Evolutionary conservation across 306 rosid genomes (phyloP).

Genomic region (Dicorynia guianensis): DNA sequence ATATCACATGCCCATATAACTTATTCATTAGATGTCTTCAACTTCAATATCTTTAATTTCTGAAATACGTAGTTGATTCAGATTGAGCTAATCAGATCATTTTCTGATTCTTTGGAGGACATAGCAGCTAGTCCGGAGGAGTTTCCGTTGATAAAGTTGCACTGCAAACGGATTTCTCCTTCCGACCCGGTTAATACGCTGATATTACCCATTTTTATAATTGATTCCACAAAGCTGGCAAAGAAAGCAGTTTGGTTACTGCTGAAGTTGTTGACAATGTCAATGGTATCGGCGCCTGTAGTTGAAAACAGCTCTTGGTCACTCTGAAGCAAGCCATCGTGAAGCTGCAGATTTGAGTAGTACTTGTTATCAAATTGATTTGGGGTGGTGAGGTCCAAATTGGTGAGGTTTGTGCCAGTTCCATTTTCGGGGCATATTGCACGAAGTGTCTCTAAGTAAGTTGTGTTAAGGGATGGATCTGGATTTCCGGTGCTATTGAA

Average conservation of each 20-base stretch:
- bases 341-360: neutral
- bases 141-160: too few relatives aligned
- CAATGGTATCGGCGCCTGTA: neutral
- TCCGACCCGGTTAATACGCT: neutral
- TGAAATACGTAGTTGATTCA: too few relatives aligned
- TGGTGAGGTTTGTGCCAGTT: neutral
- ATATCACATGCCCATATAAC: too few relatives aligned
- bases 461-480: too few relatives aligned
- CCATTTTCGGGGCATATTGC: neutral
- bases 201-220: neutral
- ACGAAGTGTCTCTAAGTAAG: neutral
- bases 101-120: too few relatives aligned
- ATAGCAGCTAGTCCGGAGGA: too few relatives aligned
- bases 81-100: too few relatives aligned
- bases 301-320: neutral
- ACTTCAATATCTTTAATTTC: too few relatives aligned
- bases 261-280: neutral
- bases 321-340: neutral
- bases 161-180: neutral
- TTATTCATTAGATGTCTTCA: too few relatives aligned
- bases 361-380: neutral
- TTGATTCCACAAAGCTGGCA: neutral
- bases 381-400: neutral
- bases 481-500: too few relatives aligned
- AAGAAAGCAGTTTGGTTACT: neutral